phyloP scores from a whole-genome alignment of 2,329 filamentous ascomycete species.

The Camptophora hylomeconis region DNA sequence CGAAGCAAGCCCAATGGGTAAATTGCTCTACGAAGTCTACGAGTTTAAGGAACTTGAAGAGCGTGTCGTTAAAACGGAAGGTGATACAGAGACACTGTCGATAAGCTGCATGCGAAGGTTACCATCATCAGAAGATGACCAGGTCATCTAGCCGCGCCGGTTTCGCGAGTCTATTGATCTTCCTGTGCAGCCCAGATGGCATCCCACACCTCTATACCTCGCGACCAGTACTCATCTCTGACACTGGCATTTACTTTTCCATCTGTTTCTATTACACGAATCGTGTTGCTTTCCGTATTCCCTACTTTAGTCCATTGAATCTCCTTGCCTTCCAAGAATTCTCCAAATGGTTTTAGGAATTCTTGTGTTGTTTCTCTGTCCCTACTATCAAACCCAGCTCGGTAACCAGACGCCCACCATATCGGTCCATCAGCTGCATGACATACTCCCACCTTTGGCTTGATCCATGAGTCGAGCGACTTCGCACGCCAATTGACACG shows the following conservation, averaged over 20 bases:
- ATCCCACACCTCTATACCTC: conserved; percentile 13
- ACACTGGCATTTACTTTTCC: conserved; percentile 11
- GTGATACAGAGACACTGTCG: neutral
- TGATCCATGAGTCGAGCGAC: conserved; percentile 13
- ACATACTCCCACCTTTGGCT: conserved; percentile 13
- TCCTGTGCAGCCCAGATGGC: conserved; percentile 13
- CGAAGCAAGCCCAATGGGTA: neutral
- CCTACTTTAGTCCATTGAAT: conserved; percentile 4
- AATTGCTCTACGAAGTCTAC: neutral
- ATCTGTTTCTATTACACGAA: conserved; percentile 10
- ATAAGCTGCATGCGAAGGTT: neutral
- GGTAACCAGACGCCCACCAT: conserved; percentile 16
- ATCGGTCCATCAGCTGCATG: conserved; percentile 15
- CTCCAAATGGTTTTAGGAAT: conserved; percentile 15
- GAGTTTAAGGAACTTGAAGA: neutral
- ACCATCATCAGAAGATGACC: too few relatives aligned
- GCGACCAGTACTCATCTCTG: conserved; percentile 15
- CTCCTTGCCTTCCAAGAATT: conserved; percentile 13
- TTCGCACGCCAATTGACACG: conserved; percentile 17
- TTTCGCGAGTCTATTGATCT: too few relatives aligned
- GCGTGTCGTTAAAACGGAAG: neutral
- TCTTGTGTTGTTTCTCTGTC: conserved; percentile 10
- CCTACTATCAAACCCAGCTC: conserved; percentile 11
- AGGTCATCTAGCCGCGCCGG: too few relatives aligned
- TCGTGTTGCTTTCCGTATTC: neutral